phyloP scores from a whole-genome alignment of 192 early-diverging fungal genomes.

The Backusella luteola region DNA sequence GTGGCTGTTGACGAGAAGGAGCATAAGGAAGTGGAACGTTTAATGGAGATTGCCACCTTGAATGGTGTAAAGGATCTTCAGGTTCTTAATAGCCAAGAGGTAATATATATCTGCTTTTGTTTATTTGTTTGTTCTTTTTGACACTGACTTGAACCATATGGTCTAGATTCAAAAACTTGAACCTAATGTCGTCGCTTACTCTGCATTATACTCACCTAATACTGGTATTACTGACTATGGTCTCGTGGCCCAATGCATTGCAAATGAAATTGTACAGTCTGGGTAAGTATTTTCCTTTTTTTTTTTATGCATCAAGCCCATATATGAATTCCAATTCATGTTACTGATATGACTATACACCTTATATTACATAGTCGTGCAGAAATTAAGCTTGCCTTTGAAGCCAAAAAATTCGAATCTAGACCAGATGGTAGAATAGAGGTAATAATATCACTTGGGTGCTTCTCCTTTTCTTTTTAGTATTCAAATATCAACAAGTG shows the following conservation, averaged over 20 bases:
- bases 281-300: constrained; percentile 17
- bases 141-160: not conserved
- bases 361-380: constrained; percentile 20
- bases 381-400: constrained; percentile 37
- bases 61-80: constrained; percentile 37
- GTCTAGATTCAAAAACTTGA: constrained; percentile 28
- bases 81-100: constrained; percentile 28
- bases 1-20: constrained; percentile 40
- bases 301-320: not conserved
- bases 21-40: constrained; percentile 30
- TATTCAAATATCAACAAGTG: not conserved
- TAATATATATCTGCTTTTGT: not conserved
- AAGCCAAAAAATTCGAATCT: constrained; percentile 29
- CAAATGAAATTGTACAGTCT: constrained; percentile 27
- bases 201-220: constrained; percentile 37
- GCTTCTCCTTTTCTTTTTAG: not conserved
- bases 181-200: constrained; percentile 36
- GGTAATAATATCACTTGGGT: not conserved
- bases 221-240: constrained; percentile 35
- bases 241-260: constrained; percentile 30
- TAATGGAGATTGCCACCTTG: constrained; percentile 26
- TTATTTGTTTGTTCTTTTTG: not conserved
- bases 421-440: constrained; percentile 27
- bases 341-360: not conserved
- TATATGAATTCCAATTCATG: not conserved